Evolutionary conservation across 176 grass and related monocot genomes (phyloP).

Genomic region (Rhynchospora tenuis): DNA sequence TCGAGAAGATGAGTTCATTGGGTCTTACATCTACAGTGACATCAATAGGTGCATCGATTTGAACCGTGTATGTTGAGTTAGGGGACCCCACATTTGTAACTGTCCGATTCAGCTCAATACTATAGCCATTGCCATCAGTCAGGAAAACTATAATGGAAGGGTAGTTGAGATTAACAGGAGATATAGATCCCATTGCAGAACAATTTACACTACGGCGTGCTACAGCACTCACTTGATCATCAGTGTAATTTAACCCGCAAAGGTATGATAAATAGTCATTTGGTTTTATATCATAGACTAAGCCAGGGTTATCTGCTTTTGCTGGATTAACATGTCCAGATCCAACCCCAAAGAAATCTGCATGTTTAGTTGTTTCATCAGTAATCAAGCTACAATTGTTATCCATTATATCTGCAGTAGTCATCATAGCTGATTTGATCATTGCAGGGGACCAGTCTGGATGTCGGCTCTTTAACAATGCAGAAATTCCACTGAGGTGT

Average conservation of each 20-base stretch:
- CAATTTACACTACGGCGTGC: constrained; percentile 16
- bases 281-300: constrained; percentile 18
- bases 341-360: constrained; percentile 33
- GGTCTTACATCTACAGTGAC: constrained; percentile 4
- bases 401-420: constrained; percentile 36
- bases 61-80: not conserved
- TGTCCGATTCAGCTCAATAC: not conserved
- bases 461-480: constrained; percentile 41
- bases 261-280: constrained; percentile 29
- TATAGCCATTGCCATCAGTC: not conserved
- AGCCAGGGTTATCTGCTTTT: constrained; percentile 37
- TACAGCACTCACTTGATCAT: constrained; percentile 30
- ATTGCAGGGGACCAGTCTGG: constrained; percentile 42
- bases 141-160: constrained; percentile 35
- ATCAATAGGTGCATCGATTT: not conserved
- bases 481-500: constrained; percentile 31
- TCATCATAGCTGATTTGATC: constrained; percentile 57
- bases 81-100: constrained; percentile 37
- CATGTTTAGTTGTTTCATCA: constrained; percentile 19
- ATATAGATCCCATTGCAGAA: not conserved
- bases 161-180: constrained; percentile 31
- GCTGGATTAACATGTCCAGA: constrained; percentile 45
- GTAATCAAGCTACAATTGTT: constrained; percentile 15
- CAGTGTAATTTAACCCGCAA: constrained; percentile 30
- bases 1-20: not conserved